Base-by-base conservation (phyloP, 2,329 filamentous ascomycete genomes). In the Aaosphaeria pasadenensis region DNA sequence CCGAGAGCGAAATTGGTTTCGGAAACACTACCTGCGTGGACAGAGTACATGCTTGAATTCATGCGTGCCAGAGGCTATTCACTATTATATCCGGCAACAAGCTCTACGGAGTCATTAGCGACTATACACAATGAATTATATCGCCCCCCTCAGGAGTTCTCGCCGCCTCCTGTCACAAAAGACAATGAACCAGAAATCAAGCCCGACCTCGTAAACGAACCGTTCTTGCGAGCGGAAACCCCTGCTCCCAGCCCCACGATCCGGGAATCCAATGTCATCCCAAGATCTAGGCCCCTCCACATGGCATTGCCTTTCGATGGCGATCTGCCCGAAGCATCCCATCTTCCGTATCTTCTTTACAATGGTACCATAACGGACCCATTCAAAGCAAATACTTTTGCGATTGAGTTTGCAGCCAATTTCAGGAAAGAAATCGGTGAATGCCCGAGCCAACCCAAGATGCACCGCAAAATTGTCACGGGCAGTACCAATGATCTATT, bases 51-150 rank as follows among this genome's bases (percentile, higher is more conserved):
- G 48, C 76, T 94, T 35, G 86, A 89, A 62, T 78, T 96, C 11
- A 87, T 88, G 53, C 83, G 87, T 9, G 81, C 84, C 4, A 81
- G 88, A 30, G 89, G 88, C 9, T 96, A 95, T 70, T 84, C 81
- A 57, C 84, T 89, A 45, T 71, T 95, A 1, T 96, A 96, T 62
- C 92, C 92, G 0, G 82, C 84, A 35, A 76, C 64, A 5, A 58
- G 58, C 2, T 53, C 79, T 67, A 43, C 78, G 64, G 36, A 74
- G 58, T 74, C 81, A 4, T 72, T 95, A 9, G 83, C 84, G n/a
- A 87, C 84, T 0, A 74, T 92, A 1, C 91, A 96, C 67, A 83
- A 80, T 50, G 91, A 96, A 55, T 72, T 95, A 5, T 84, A 83
- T 50, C 80, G 82, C 36, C 64, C 77, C 2, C 91, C 91, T 0